Evolutionary conservation across 768 basidiomycete species (phyloP).

Genomic region (Kwoniella heveanensis): DNA sequence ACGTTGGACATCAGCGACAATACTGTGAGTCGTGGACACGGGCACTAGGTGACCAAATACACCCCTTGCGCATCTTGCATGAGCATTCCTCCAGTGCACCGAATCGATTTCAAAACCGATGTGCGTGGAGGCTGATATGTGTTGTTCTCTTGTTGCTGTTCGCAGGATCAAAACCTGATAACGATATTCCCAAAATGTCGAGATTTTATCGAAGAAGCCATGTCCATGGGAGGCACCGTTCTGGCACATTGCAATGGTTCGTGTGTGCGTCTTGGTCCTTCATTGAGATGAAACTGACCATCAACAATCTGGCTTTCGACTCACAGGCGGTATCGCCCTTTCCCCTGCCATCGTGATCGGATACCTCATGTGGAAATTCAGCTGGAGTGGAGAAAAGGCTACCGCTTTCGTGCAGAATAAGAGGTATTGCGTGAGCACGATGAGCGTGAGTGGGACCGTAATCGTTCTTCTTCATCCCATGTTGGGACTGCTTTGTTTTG

Average conservation of each 20-base stretch:
- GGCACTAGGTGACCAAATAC: background rate
- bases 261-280: no score
- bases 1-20: conserved; percentile 55
- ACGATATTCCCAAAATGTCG: conserved; percentile 44
- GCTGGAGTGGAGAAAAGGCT: conserved; percentile 45
- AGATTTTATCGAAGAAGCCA: conserved; percentile 51
- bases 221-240: conserved; percentile 46
- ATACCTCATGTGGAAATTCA: conserved; percentile 53
- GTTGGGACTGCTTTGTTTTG: no score
- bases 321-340: conserved; percentile 53
- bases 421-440: conserved; percentile 54
- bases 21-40: conserved; percentile 42
- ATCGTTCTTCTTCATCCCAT: background rate
- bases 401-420: conserved; percentile 50
- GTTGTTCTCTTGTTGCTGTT: background rate
- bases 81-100: no score
- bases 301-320: background rate
- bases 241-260: conserved; percentile 56
- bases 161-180: conserved; percentile 55
- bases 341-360: conserved; percentile 54
- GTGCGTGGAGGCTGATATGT: no score
- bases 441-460: conserved; percentile 44
- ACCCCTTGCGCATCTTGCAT: no score
- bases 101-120: no score
- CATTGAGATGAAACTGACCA: no score